Evolutionary conservation across 192 early-diverging fungal genomes (phyloP).

Genomic region (Coemansia sp.): DNA sequence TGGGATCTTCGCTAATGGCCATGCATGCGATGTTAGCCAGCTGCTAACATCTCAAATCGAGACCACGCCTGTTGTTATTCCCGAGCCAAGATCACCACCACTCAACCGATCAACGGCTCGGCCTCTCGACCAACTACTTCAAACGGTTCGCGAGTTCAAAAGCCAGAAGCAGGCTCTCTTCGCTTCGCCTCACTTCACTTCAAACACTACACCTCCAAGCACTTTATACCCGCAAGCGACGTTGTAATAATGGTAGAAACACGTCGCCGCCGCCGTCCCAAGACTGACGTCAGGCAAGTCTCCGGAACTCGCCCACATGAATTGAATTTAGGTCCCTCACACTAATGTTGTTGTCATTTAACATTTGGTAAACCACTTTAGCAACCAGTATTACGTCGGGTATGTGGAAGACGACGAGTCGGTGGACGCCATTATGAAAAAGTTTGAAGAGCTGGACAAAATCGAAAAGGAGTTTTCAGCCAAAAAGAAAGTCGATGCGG

Average conservation of each 20-base stretch:
- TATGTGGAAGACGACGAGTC: conserved; percentile 97
- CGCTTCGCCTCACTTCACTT: background rate
- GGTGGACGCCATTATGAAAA: conserved; percentile 95
- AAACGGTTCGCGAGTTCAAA: too few species aligned
- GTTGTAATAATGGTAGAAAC: conserved; percentile 40
- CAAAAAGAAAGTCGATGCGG: conserved; percentile 25
- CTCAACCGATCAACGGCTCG: too few species aligned
- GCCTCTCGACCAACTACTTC: too few species aligned
- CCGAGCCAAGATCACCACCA: too few species aligned
- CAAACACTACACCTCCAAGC: background rate
- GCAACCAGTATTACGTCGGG: conserved; percentile 78
- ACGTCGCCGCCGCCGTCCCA: conserved; percentile 40
- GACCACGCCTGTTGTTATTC: too few species aligned
- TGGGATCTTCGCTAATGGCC: too few species aligned
- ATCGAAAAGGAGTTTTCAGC: conserved; percentile 76
- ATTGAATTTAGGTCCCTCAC: too few species aligned
- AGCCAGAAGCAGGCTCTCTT: too few species aligned
- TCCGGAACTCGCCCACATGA: background rate
- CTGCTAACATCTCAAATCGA: too few species aligned
- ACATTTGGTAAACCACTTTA: conserved; percentile 7
- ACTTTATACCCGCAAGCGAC: background rate
- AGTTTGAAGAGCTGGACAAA: conserved; percentile 91
- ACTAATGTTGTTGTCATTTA: too few species aligned
- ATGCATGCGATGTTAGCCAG: too few species aligned
- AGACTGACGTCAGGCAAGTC: conserved; percentile 42